Base-by-base conservation (phyloP, 148 eudicot species). In the Polygonum maritimum region DNA sequence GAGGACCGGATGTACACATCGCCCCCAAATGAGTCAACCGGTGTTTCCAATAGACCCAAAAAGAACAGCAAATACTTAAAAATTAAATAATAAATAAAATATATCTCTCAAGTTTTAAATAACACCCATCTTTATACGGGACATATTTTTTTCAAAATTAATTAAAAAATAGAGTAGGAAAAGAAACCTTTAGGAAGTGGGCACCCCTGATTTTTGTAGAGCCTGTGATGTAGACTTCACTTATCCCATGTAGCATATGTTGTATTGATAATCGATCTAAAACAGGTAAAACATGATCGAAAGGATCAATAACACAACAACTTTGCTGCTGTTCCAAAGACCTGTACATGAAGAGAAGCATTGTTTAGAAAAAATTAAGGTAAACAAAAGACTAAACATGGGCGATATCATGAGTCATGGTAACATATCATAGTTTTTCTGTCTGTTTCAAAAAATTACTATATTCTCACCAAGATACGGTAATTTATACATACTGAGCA, bases 231-330 rank as follows among this genome's bases (percentile, higher is more conserved):
- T 80, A 76, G 74, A 94, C 83, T 73, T 76, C 82, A 80, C 83
- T 85, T 86, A 94, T 79, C 57, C 96, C 93, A 77, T 80, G 85
- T 74, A 94, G 86, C 78, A 92, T 69, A 75, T 86, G 82, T 76
- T 92, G 98, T 76, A 88, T 94, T 78, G 83, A 82, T 73, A 89
- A 82, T 9, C 98, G 91, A 79, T 94, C 98, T 82, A 92, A 49
- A 76, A 92, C 87, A 80, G 98, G 92, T 74, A 80, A 82, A 41
- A 94, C 88, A 72, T 87, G 84, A n/a, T 80, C 77, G 62, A 92
- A 84, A 48, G 93, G 98, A 78, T 94, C 98, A 47, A 94, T 88
- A 22, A 94, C 84, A 85, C 92, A 87, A 74, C 86, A 89, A 69
- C 75, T 75, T 45, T 82, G 83, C 73, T 77, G 85, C 41, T 80